A percentile compares a stretch with the other conserved stretches of the same genome.
Conservation (phyloP, 163 green algal genomes). For the Picocystis sp. region DNA sequence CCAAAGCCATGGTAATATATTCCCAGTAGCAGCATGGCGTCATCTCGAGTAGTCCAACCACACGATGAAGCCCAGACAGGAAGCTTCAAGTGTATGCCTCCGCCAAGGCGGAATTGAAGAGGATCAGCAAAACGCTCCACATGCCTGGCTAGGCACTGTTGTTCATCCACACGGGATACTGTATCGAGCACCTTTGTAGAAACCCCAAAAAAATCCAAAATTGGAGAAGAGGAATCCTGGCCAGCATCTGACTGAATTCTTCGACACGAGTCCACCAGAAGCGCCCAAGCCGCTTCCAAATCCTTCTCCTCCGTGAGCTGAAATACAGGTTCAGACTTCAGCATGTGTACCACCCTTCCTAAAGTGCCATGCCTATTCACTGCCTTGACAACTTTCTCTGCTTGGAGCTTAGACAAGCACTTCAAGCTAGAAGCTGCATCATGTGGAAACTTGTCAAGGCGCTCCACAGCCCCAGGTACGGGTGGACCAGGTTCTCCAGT, state of each 20-base stretch:
- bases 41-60: slow-evolving; percentile 51
- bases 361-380: too few relatives aligned
- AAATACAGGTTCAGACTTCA: too few relatives aligned
- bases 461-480: slow-evolving; percentile 38
- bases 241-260: background rate
- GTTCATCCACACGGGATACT: slow-evolving; percentile 24
- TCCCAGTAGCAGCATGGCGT: slow-evolving; percentile 67
- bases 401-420: too few relatives aligned
- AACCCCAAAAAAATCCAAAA: slow-evolving; percentile 62
- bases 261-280: background rate
- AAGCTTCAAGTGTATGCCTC: slow-evolving; percentile 18
- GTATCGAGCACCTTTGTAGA: slow-evolving; percentile 56
- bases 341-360: too few relatives aligned
- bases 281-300: slow-evolving; percentile 1
- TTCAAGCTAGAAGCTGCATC: too few relatives aligned
- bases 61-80: slow-evolving; percentile 57
- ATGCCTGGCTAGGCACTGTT: slow-evolving; percentile 34
- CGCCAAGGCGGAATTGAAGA: slow-evolving; percentile 32
- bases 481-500: slow-evolving; percentile 31
- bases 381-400: too few relatives aligned
- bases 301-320: background rate
- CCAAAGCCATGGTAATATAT: slow-evolving; percentile 34
- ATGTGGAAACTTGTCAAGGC: slow-evolving; percentile 38
- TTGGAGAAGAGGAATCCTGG: slow-evolving; percentile 6
- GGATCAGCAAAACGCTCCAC: slow-evolving; percentile 16